Evolutionary conservation across 31 red algal genomes (phyloP).

Genomic region (Asparagopsis taxiformis): DNA sequence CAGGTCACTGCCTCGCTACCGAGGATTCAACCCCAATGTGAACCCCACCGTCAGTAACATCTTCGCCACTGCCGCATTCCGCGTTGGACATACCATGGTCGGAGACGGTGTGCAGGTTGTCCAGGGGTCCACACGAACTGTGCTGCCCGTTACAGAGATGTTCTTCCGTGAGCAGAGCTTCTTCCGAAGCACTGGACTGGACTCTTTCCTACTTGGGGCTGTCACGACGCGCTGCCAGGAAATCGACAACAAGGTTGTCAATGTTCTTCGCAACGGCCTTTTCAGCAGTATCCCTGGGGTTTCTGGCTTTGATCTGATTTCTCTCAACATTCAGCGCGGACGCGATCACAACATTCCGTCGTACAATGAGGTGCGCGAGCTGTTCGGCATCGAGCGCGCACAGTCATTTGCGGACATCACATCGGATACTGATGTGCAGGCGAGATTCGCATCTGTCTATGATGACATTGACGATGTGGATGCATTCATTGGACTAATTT

Average conservation of each 20-base stretch:
- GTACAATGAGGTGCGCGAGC: slow-evolving; percentile 21
- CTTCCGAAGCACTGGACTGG: slow-evolving; percentile 13
- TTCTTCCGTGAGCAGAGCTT: slow-evolving; percentile 37
- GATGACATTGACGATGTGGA: slow-evolving; percentile 36
- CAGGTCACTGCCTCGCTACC: slow-evolving; percentile 3
- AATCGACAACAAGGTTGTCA: slow-evolving; percentile 36
- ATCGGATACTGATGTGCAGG: not conserved
- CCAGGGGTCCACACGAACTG: not conserved
- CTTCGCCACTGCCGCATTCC: slow-evolving; percentile 57
- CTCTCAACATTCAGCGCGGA: slow-evolving; percentile 66
- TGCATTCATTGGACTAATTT: slow-evolving; percentile 40
- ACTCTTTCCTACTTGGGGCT: slow-evolving; percentile 36
- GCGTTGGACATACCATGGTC: slow-evolving; percentile 75
- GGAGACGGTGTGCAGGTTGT: slow-evolving; percentile 14
- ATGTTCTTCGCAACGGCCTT: slow-evolving; percentile 31
- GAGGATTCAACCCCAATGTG: slow-evolving; percentile 16
- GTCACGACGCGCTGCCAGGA: slow-evolving; percentile 24
- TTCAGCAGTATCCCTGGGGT: slow-evolving; percentile 29
- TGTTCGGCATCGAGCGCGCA: slow-evolving; percentile 2
- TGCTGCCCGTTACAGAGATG: slow-evolving; percentile 17
- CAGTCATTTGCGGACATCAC: slow-evolving; percentile 37
- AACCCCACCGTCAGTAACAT: slow-evolving; percentile 24
- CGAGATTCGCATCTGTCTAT: slow-evolving; percentile 25
- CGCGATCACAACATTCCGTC: slow-evolving; percentile 57
- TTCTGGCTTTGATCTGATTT: slow-evolving; percentile 33